These are phyloP conservation scores for Nakazawaea wickerhamii DNA, from an alignment of 805 yeast genomes.

Conservation along the genomic window DNA sequence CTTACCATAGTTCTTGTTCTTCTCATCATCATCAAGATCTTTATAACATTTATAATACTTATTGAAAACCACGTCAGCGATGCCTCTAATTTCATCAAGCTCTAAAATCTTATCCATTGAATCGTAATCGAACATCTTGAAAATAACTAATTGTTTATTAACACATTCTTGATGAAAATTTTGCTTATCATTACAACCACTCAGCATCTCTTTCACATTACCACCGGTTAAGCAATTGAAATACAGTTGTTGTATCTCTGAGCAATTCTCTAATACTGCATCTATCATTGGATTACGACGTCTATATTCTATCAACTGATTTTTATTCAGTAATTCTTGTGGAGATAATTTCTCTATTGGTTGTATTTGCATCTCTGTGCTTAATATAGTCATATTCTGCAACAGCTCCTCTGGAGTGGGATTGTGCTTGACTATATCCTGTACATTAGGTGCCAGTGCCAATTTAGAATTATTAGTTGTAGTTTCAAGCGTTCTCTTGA, in stretches of 20 bases:
- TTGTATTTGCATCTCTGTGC: background rate
- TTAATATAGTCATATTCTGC: background rate
- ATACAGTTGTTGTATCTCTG: conserved; percentile 26
- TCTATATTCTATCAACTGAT: conserved; percentile 23
- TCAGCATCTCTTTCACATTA: conserved; percentile 6
- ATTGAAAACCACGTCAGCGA: conserved; percentile 25
- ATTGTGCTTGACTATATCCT: background rate
- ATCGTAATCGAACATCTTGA: conserved; percentile 27
- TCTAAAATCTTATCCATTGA: conserved; percentile 24
- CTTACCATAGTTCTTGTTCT: conserved; percentile 19
- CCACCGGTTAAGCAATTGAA: conserved; percentile 20
- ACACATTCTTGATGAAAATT: conserved; percentile 27
- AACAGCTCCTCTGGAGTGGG: background rate
- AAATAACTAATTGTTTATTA: conserved; percentile 26
- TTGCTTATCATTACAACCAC: conserved; percentile 18
- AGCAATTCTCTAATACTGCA: conserved; percentile 27
- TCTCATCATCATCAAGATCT: conserved; percentile 23
- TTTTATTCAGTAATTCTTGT: conserved; percentile 14
- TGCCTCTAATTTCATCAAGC: conserved; percentile 22
- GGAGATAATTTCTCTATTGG: conserved; percentile 1
- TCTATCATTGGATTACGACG: conserved; percentile 23
- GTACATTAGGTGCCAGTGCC: conserved; percentile 4
- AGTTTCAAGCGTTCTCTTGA: background rate
- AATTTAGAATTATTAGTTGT: conserved; percentile 2
- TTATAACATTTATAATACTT: conserved; percentile 21